A percentile compares a stretch with the other conserved stretches of the same genome.
Conservation (phyloP, 306 rosid genomes). For the Trifolium dubium region DNA sequence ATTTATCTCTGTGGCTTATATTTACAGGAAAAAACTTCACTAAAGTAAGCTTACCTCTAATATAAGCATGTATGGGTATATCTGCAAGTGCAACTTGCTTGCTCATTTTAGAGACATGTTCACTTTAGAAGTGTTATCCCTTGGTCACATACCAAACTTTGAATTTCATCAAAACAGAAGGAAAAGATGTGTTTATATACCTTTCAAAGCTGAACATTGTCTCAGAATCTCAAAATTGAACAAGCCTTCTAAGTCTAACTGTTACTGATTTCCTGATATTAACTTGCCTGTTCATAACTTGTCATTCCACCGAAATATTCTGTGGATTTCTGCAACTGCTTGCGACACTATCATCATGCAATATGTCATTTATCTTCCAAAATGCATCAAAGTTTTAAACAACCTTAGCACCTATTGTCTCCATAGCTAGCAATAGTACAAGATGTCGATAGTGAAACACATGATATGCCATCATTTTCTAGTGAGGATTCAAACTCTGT, state of each 20-base stretch:
- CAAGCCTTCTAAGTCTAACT: conserved; percentile 5
- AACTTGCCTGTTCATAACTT: background rate
- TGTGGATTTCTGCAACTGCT: background rate
- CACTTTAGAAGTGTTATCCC: background rate
- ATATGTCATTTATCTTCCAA: background rate
- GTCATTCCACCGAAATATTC: background rate
- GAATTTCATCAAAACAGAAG: conserved; percentile 7
- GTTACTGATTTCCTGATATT: conserved; percentile 11
- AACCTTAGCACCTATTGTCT: conserved; percentile 2
- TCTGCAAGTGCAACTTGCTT: background rate
- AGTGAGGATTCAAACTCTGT: no score
- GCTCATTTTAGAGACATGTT: background rate
- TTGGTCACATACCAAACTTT: conserved; percentile 1
- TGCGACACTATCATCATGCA: conserved; percentile 24
- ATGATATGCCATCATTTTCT: background rate
- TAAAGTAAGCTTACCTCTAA: background rate
- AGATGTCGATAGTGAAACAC: conserved; percentile 1
- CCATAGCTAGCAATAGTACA: conserved; percentile 14
- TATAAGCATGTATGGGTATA: background rate
- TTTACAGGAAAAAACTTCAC: background rate
- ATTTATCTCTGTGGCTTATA: background rate
- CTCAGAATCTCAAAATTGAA: conserved; percentile 24
- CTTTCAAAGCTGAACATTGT: conserved; percentile 15
- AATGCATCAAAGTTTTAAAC: conserved; percentile 1
- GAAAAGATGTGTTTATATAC: background rate